Evolutionary conservation across 495 filamentous ascomycete species (phyloP), one percentile per base, ranked within the genome.

Genomic region (Oidiodendron maius): DNA sequence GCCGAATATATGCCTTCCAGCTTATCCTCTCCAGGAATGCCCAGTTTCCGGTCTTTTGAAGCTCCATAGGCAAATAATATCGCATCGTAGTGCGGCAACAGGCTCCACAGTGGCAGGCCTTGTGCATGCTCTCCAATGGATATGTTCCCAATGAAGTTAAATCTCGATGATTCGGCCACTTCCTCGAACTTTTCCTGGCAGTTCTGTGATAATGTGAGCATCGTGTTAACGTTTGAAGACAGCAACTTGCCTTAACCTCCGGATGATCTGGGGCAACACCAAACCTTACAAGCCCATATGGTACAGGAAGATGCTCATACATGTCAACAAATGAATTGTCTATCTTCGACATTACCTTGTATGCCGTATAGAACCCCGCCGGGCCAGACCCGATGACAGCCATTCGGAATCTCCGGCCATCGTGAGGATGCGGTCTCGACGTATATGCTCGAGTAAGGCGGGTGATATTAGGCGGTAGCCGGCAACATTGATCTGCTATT

Each of bases 191-290:
- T 95, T 1, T 91, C 87, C 64, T 94, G 81, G 64, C 91, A 97
- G 61, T 96, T 96, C 90, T 96, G 55, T 6, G 44, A 6, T 26
- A n/a, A 21, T 16, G n/a, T n/a, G n/a, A n/a, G n/a, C n/a, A n/a
- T n/a, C n/a, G n/a, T n/a, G n/a, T 30, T 30, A 5, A 30, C 5
- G 26, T 32, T 20, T 13, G 28, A 45, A 12, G 21, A 34, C 18
- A 13, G 34, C 6, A 48, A 47, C 68, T 45, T 74, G 93, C 91
- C 81, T 98, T 98, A 35, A 97, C 93, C 69, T 97, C 91, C 12
- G 93, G 91, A 64, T 98, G 93, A 62, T 98, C 93, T 6, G 93
- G 93, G 10, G 93, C 94, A 41, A 98, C 93, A 12, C 93, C 93
- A 61, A 89, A 96, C 42, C 93, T 73, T 13, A 91, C 89, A 41